A percentile compares a stretch with the other conserved stretches of the same genome.
These are phyloP conservation scores for Ophiocordyceps sinensis DNA, from an alignment of 2,329 filamentous ascomycete species.

Conservation along the genomic window DNA sequence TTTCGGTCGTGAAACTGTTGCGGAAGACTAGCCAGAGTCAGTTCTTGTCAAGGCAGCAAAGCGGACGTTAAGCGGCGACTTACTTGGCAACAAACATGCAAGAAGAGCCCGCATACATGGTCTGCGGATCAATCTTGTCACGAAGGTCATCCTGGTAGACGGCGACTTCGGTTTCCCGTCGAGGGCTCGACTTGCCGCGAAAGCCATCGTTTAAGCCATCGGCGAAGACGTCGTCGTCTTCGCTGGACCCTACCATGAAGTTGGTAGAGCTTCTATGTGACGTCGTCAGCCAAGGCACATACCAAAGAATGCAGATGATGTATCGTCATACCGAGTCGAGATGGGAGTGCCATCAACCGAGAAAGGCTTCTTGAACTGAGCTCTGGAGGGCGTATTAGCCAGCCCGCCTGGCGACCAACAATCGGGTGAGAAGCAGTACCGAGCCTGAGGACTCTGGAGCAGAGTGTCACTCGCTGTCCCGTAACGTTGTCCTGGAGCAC, in stretches of 20 bases:
- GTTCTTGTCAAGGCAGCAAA: not conserved
- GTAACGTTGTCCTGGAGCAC: not conserved
- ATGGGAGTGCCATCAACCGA: slow-evolving; percentile 3
- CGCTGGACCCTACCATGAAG: slow-evolving; percentile 6
- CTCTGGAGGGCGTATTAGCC: slow-evolving; percentile 1
- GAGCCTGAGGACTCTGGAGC: not conserved
- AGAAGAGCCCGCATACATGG: slow-evolving; percentile 35
- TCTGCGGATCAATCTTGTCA: slow-evolving; percentile 30
- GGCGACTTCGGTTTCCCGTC: not conserved
- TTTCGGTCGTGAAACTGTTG: slow-evolving; percentile 31
- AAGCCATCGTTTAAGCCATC: slow-evolving; percentile 1
- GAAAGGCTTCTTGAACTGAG: slow-evolving; percentile 1
- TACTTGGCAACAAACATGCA: slow-evolving; percentile 56
- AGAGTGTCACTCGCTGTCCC: not conserved
- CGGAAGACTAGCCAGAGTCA: slow-evolving; percentile 28
- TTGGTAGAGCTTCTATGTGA: slow-evolving; percentile 2
- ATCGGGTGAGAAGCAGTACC: not conserved
- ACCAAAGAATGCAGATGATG: not conserved
- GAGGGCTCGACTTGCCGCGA: not conserved
- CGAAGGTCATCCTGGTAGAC: slow-evolving; percentile 1
- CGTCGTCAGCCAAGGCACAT: not conserved
- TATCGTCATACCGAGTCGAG: slow-evolving; percentile 2
- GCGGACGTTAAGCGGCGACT: slow-evolving; percentile 17
- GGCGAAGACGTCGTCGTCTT: slow-evolving; percentile 8
- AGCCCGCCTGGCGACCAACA: not conserved